Base-by-base conservation (phyloP, 2,329 filamentous ascomycete species). In the Calycina marina region DNA sequence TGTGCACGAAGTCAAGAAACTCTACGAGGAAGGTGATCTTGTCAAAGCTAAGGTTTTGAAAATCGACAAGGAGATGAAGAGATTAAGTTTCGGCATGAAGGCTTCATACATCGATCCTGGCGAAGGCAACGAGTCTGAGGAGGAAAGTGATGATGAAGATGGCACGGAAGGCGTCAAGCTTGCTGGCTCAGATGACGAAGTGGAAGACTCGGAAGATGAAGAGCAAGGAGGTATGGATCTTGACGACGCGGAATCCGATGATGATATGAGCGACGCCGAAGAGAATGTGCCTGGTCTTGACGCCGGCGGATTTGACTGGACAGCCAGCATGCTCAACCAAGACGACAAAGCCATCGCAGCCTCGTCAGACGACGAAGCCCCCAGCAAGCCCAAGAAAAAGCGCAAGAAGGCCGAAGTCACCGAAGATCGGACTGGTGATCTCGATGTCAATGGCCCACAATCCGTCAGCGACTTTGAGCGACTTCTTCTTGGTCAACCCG, bases 401-500 rank as follows among this genome's bases (percentile, higher is more conserved):
- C 67, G 69, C 41, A 75, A 72, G 53, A 83, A 79, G 59, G 63
- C 75, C 2, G 77, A 80, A 48, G 81, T 86, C 48, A 77, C 88
- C 46, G 68, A 90, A 31, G 92, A 98, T 52, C 75, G 75, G 42
- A 98, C 88, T 4, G 90, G 80, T n/a, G 82, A 93, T 46, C 71
- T 98, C 8, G 85, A 94, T 53, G 74, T 71, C 28, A 73, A 86
- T 45, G 88, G 88, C 0, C 90, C 90, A 2, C 85, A 92, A 53
- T 88, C 83, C 1, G 71, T 82, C 11, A 82, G 80, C 40, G 92
- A 98, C 56, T 98, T 85, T 55, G 92, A 98, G 59, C 78, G 90
- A 45, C 74, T 94, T 14, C 70, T 98, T 25, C 72, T 98, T 14
- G 83, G 85, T 35, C 81, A 93, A 53, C 85, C 90, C 2, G 85